A percentile compares a stretch with the other conserved stretches of the same genome.
Conservation (phyloP, 148 eudicot genomes). For the Persicaria maculosa region DNA sequence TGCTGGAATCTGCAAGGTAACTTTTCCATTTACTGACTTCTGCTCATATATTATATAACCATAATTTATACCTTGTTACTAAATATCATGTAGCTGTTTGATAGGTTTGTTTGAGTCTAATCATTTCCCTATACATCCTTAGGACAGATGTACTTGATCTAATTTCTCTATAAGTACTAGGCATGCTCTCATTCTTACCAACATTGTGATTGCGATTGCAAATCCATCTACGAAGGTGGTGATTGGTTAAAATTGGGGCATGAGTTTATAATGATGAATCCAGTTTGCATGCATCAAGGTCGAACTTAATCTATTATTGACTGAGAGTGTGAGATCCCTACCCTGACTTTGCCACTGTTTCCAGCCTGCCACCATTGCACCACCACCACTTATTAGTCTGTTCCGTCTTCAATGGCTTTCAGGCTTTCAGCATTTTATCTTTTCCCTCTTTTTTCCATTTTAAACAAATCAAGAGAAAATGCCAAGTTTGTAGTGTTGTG, state of each 20-base stretch:
- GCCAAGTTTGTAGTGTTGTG: background rate
- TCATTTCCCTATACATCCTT: background rate
- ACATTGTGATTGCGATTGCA: background rate
- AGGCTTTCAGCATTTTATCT: background rate
- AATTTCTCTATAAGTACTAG: background rate
- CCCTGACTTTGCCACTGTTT: background rate
- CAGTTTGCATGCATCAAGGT: background rate
- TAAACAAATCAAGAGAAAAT: background rate
- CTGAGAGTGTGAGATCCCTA: background rate
- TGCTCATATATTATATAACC: background rate
- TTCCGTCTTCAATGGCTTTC: background rate
- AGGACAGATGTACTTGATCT: background rate
- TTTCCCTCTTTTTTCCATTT: background rate
- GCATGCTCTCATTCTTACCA: background rate
- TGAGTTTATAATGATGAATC: background rate
- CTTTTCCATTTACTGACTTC: conserved; percentile 4
- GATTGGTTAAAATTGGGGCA: background rate
- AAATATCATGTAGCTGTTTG: background rate
- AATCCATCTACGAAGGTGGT: background rate
- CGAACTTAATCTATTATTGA: background rate
- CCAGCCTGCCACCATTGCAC: background rate
- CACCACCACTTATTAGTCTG: background rate
- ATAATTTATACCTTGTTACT: background rate
- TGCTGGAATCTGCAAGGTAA: conserved; percentile 80
- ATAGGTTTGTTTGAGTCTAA: background rate